Evolutionary conservation across 73 alveolate genomes (phyloP).

Genomic region (Urostyla sp.): DNA sequence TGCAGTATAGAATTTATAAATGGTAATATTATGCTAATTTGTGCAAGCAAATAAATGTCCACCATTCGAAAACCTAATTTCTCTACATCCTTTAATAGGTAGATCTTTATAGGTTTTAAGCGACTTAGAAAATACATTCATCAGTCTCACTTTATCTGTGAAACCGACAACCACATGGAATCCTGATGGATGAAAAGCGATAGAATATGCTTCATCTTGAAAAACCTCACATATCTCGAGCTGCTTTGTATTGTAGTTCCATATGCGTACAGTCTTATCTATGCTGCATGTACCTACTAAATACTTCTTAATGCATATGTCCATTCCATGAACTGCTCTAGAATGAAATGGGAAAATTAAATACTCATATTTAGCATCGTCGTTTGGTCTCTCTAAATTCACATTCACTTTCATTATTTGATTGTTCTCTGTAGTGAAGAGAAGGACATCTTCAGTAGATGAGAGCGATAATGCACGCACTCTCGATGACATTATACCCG

Average conservation of each 20-base stretch:
- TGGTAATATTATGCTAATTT: slow-evolving; percentile 85
- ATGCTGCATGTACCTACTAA: slow-evolving; percentile 97
- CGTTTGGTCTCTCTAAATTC: slow-evolving; percentile 63
- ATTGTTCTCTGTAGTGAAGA: slow-evolving; percentile 71
- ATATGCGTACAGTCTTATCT: slow-evolving; percentile 98
- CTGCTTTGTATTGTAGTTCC: slow-evolving; percentile 97
- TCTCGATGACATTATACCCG: slow-evolving; percentile 60
- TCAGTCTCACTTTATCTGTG: slow-evolving; percentile 94
- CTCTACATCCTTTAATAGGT: slow-evolving; percentile 92
- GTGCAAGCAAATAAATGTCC: slow-evolving; percentile 97
- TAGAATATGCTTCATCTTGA: slow-evolving; percentile 93
- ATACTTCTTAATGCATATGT: slow-evolving; percentile 98
- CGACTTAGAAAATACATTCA: slow-evolving; percentile 88
- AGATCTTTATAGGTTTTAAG: slow-evolving; percentile 90
- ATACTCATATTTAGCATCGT: slow-evolving; percentile 71
- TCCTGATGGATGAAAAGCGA: slow-evolving; percentile 95
- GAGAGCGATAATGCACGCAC: slow-evolving; percentile 59
- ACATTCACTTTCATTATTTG: slow-evolving; percentile 63
- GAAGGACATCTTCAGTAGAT: slow-evolving; percentile 64
- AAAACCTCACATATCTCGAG: slow-evolving; percentile 92
- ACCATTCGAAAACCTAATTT: slow-evolving; percentile 95
- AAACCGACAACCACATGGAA: slow-evolving; percentile 97
- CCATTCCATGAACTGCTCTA: slow-evolving; percentile 93
- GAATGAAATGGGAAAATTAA: slow-evolving; percentile 77
- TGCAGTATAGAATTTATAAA: slow-evolving; percentile 83